These are phyloP conservation scores for Drechmeria coniospora DNA, from an alignment of 2,329 filamentous ascomycete species.

Conservation along the genomic window DNA sequence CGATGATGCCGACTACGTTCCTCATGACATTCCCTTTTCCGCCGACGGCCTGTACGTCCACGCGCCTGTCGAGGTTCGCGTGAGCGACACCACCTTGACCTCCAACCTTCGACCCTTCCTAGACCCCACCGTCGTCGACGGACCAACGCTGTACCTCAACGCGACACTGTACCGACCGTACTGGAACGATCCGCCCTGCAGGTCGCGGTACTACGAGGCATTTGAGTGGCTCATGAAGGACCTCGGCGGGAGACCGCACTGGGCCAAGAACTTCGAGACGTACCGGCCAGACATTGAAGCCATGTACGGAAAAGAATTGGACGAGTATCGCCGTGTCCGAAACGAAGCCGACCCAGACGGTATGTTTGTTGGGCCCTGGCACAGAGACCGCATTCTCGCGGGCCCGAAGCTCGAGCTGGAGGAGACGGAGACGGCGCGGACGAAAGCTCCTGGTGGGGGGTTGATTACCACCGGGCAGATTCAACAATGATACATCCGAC, in stretches of 20 bases:
- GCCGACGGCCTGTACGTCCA: slow-evolving; percentile 70
- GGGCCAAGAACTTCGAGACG: slow-evolving; percentile 78
- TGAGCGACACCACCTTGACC: slow-evolving; percentile 48
- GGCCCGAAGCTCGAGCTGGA: slow-evolving; percentile 19
- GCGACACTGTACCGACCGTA: slow-evolving; percentile 82
- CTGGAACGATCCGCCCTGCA: slow-evolving; percentile 59
- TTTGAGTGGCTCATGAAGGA: slow-evolving; percentile 88
- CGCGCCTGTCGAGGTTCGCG: slow-evolving; percentile 82
- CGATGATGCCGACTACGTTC: slow-evolving; percentile 47
- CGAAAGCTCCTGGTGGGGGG: slow-evolving; percentile 10
- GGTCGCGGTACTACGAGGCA: slow-evolving; percentile 65
- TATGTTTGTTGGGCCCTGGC: slow-evolving; percentile 86
- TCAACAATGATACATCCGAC: no score
- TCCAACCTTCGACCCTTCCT: slow-evolving; percentile 31
- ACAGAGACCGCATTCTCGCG: slow-evolving; percentile 49
- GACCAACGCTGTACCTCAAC: slow-evolving; percentile 74
- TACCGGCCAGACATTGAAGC: slow-evolving; percentile 43
- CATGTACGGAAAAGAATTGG: slow-evolving; percentile 55
- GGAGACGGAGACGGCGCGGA: slow-evolving; percentile 18
- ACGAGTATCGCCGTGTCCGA: slow-evolving; percentile 52
- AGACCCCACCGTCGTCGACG: slow-evolving; percentile 53
- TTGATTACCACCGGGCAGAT: no score
- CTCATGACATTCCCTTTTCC: slow-evolving; percentile 63
- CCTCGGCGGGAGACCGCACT: slow-evolving; percentile 68
- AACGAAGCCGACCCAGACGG: slow-evolving; percentile 62